phyloP scores from a whole-genome alignment of 2,329 filamentous ascomycete genomes.

The Curvularia lunata region DNA sequence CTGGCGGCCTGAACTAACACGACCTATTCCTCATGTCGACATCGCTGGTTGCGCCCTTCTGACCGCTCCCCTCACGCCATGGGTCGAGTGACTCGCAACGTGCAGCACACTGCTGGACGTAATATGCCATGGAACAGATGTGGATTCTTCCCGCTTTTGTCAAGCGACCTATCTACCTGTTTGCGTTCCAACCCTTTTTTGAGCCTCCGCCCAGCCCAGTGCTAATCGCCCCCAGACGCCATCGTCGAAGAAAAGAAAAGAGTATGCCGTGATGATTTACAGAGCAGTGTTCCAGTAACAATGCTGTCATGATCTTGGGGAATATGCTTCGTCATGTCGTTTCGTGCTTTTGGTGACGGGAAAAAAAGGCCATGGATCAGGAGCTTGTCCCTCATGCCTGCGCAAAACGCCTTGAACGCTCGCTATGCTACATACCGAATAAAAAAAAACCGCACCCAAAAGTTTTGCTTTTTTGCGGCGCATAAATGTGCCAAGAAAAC shows the following conservation, averaged over 20 bases:
- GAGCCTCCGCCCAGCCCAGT: conserved; percentile 6
- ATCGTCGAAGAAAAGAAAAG: conserved; percentile 13
- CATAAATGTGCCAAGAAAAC: conserved; percentile 15
- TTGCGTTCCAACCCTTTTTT: background rate
- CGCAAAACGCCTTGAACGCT: conserved; percentile 42
- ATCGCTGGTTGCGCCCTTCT: background rate
- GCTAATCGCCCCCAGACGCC: conserved; percentile 11
- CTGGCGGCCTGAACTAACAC: background rate
- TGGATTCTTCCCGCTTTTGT: conserved; percentile 20
- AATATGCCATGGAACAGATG: conserved; percentile 1
- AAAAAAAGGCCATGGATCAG: conserved; percentile 18
- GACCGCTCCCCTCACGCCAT: background rate
- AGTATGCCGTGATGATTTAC: conserved; percentile 29
- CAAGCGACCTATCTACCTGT: conserved; percentile 19
- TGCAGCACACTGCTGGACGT: background rate
- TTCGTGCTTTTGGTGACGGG: conserved; percentile 38
- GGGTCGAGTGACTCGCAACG: background rate
- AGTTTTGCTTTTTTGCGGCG: conserved; percentile 17
- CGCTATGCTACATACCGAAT: conserved; percentile 46
- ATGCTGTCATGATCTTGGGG: conserved; percentile 35
- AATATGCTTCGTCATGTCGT: conserved; percentile 41
- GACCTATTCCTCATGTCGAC: background rate
- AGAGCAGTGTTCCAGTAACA: conserved; percentile 23
- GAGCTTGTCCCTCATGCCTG: conserved; percentile 29
- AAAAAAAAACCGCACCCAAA: conserved; percentile 25